These are phyloP conservation scores for Rhizomucor miehei DNA, from an alignment of 371 early-diverging fungal species.

Conservation along the genomic window DNA sequence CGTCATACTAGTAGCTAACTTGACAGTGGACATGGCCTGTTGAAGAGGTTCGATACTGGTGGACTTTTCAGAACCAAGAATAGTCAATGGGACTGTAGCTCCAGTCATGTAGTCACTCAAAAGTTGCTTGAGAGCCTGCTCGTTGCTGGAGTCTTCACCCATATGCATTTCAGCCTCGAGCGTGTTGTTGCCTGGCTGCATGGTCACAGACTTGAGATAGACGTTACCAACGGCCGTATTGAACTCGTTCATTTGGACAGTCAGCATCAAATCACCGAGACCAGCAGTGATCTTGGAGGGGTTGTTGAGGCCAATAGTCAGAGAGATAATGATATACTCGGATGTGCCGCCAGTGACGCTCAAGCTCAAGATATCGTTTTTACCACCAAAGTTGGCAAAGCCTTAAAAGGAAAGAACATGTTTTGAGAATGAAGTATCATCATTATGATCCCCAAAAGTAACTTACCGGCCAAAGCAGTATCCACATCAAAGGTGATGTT, in stretches of 20 bases:
- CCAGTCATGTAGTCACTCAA: conserved; percentile 37
- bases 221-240: conserved; percentile 36
- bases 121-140: conserved; percentile 22
- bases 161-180: conserved; percentile 42
- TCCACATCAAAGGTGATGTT: conserved; percentile 48
- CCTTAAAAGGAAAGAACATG: conserved; percentile 25
- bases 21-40: conserved; percentile 41
- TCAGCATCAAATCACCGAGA: conserved; percentile 48
- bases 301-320: conserved; percentile 11
- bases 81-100: conserved; percentile 39
- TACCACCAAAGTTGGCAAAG: conserved; percentile 43
- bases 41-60: conserved; percentile 43
- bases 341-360: conserved; percentile 41
- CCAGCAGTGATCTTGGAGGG: conserved; percentile 56
- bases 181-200: conserved; percentile 48
- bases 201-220: conserved; percentile 30
- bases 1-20: conserved; percentile 38
- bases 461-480: conserved; percentile 49
- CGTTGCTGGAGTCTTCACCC: conserved; percentile 14
- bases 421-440: not conserved
- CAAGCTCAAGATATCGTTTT: conserved; percentile 35
- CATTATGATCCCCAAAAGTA: not conserved
- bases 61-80: conserved; percentile 37
- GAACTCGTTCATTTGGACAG: conserved; percentile 34
- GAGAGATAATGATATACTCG: conserved; percentile 6